Evolutionary conservation across 2,329 filamentous ascomycete species (phyloP).

Genomic region (Fusarium oligoseptatum): DNA sequence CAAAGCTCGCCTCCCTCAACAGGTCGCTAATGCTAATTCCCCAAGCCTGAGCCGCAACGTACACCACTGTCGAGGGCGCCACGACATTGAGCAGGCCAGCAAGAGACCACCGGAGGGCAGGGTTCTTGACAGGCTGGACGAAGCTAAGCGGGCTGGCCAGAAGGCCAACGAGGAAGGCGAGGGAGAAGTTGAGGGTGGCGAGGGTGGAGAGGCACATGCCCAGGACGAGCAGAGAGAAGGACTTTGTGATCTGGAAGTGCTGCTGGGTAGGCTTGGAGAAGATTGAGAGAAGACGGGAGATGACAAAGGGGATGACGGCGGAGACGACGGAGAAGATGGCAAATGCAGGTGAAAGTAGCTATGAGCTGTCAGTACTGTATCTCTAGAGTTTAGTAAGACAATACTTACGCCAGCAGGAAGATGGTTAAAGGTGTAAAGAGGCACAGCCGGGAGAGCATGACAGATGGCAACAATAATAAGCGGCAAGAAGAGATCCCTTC

Average conservation of each 20-base stretch:
- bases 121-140: constrained; percentile 62
- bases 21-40: constrained; percentile 66
- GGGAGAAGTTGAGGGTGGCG: constrained; percentile 94
- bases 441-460: constrained; percentile 83
- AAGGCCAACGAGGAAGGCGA: constrained; percentile 87
- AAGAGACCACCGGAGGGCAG: constrained; percentile 57
- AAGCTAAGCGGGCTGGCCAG: constrained; percentile 86
- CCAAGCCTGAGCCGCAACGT: constrained; percentile 59
- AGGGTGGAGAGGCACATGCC: constrained; percentile 93
- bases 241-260: constrained; percentile 84
- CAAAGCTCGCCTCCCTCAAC: constrained; percentile 81
- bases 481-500: constrained; percentile 79
- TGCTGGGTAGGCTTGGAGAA: constrained; percentile 70
- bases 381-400: too few species aligned
- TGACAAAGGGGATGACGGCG: constrained; percentile 66
- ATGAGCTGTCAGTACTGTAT: neutral
- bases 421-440: constrained; percentile 89
- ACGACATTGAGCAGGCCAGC: constrained; percentile 69
- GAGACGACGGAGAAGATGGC: constrained; percentile 68
- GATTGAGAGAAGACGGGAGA: constrained; percentile 67
- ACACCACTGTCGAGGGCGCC: constrained; percentile 71
- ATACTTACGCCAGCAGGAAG: constrained; percentile 72
- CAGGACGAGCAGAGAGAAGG: constrained; percentile 90
- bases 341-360: constrained; percentile 74
- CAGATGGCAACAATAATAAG: constrained; percentile 78